Percentiles rank a stretch among this genome's conserved stretches.
Conservation (phyloP, 805 yeast species). For the Yarrowia sp. region DNA sequence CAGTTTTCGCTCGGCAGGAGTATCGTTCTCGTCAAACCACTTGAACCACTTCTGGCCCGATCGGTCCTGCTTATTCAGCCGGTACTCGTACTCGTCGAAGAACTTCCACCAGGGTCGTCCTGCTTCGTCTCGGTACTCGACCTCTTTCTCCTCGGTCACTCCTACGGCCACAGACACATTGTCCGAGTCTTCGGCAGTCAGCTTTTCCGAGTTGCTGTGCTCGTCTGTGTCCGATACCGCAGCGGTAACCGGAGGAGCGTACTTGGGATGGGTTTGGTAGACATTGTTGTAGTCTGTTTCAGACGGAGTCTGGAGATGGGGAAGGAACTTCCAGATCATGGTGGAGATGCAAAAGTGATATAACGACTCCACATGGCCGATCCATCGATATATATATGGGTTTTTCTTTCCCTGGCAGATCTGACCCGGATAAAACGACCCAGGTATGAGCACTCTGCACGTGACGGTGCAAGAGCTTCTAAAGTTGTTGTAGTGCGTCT, state of each 20-base stretch:
- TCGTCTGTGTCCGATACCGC: constrained; percentile 10
- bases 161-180: not conserved
- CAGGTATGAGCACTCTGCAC: constrained; percentile 5
- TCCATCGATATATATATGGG: not conserved
- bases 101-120: constrained; percentile 42
- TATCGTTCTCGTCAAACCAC: constrained; percentile 52
- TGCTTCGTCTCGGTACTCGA: constrained; percentile 30
- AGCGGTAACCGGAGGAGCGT: not conserved
- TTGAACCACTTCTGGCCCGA: constrained; percentile 47
- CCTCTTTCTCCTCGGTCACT: not conserved
- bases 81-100: constrained; percentile 59
- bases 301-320: constrained; percentile 1
- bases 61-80: constrained; percentile 36
- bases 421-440: constrained; percentile 3
- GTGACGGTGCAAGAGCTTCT: not conserved
- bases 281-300: constrained; percentile 6
- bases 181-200: not conserved
- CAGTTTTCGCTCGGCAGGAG: constrained; percentile 47
- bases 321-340: constrained; percentile 13
- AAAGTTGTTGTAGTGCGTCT: not conserved
- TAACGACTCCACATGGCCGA: not conserved
- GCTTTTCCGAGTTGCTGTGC: not conserved
- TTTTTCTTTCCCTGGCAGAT: not conserved
- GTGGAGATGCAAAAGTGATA: not conserved
- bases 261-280: constrained; percentile 6